These are phyloP conservation scores for Nemania sp. DNA, from an alignment of 2,329 filamentous ascomycete genomes.

Conservation along the genomic window DNA sequence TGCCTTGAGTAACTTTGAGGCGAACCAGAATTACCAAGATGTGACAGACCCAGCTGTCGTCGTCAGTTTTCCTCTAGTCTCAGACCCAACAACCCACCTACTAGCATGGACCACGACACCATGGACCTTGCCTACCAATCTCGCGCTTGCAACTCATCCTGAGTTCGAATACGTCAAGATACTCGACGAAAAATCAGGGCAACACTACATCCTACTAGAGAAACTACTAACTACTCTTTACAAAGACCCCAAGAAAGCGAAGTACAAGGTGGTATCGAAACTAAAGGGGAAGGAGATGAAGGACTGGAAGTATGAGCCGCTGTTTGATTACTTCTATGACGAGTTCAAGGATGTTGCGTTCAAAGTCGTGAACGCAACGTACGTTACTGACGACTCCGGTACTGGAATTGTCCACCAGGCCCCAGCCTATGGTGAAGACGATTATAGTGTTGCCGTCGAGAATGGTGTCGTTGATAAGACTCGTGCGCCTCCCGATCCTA, in stretches of 20 bases:
- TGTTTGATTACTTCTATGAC: constrained; percentile 91
- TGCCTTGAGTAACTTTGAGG: constrained; percentile 91
- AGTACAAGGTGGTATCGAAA: constrained; percentile 84
- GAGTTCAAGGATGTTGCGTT: constrained; percentile 89
- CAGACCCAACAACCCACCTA: constrained; percentile 79
- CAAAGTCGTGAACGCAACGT: constrained; percentile 82
- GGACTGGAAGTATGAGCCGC: constrained; percentile 88
- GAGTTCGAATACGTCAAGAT: constrained; percentile 92
- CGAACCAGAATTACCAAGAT: constrained; percentile 94
- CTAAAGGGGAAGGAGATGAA: constrained; percentile 86
- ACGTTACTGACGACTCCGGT: constrained; percentile 91
- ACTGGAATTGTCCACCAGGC: constrained; percentile 94
- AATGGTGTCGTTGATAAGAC: constrained; percentile 81
- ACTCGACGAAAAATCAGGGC: constrained; percentile 82
- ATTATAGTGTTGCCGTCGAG: constrained; percentile 86
- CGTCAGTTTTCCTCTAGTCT: constrained; percentile 84
- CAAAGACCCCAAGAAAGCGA: constrained; percentile 95
- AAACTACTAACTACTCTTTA: constrained; percentile 84
- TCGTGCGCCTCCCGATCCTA: constrained; percentile 86
- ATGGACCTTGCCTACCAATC: constrained; percentile 85
- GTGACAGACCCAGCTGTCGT: constrained; percentile 91
- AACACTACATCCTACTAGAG: constrained; percentile 87
- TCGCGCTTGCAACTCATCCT: constrained; percentile 81
- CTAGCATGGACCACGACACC: constrained; percentile 93
- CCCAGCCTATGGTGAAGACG: constrained; percentile 94